Evolutionary conservation across 2,329 filamentous ascomycete genomes (phyloP), one percentile per base, ranked within the genome.

Genomic region (Arthrobotrys musiformis): DNA sequence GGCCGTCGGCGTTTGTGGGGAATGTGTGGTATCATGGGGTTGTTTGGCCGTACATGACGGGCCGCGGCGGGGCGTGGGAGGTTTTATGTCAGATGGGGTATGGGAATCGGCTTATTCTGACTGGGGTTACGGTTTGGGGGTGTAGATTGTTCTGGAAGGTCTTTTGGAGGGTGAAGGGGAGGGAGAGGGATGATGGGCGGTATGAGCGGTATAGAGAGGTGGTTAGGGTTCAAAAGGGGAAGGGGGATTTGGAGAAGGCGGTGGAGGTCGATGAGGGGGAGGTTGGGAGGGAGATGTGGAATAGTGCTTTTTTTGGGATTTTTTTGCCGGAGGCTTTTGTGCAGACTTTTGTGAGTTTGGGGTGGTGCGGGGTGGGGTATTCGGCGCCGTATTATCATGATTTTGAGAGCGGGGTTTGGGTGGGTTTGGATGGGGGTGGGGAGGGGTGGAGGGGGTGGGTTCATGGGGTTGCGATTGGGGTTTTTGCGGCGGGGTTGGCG

Each of bases 21-120:
- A 89, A 89, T 80, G 88, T 87, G 5, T 90, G 88, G 88, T 89
- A 87, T 86, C 86, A 85, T 67, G 87, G 88, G 22, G 82, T 90
- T 46, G 87, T 88, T 13, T 83, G 85, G n/a, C 86, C 85, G 4
- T 83, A 88, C 9, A 81, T 84, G 56, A 82, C 84, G 69, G 83
- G 85, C 30, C 85, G 86, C 0, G 81, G 87, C 0, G 58, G 68
- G 35, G 79, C 83, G 0, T 83, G 85, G 54, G 86, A 87, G 15
- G 85, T 87, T 79, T 79, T 82, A 1, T 8, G 69, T 17, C 84
- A 84, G 2, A 82, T 89, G 2, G 85, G 85, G 1, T 87, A 87
- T 82, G 85, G 86, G 0, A 86, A 90, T 80, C 86, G 86, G 64
- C 83, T 89, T 0, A 83, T 90, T 0, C 84, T 90, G 0, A 84